Conservation (phyloP, 225 moss, liverwort and hornwort genomes). For the Pseudisothecium myosuroides region DNA sequence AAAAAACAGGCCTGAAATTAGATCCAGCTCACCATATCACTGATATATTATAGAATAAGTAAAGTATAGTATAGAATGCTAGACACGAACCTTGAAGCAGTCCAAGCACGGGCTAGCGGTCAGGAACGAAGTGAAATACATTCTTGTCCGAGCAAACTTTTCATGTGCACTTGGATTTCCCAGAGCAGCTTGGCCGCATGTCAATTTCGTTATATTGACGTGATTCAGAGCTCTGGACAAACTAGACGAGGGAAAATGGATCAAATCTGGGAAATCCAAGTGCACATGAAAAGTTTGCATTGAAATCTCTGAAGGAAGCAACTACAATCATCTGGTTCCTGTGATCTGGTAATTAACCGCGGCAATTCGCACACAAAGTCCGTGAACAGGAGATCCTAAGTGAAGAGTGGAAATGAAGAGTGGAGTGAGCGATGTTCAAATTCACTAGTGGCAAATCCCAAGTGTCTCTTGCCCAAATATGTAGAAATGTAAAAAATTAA, state of each 20-base stretch:
- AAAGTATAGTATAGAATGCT: neutral
- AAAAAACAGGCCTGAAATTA: neutral
- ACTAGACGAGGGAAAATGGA: neutral
- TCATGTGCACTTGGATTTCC: too few species aligned
- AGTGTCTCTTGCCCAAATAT: too few species aligned
- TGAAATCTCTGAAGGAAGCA: neutral
- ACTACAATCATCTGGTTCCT: neutral
- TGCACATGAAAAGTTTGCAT: neutral
- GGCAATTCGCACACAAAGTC: neutral
- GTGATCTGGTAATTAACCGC: neutral
- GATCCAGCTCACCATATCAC: neutral
- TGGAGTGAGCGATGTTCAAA: neutral
- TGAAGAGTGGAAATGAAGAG: neutral
- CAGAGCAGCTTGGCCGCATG: neutral
- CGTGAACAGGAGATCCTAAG: neutral
- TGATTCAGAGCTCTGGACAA: neutral
- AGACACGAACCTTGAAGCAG: neutral
- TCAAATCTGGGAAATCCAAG: neutral
- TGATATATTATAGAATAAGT: neutral
- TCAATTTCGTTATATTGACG: neutral
- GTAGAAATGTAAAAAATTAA: too few species aligned
- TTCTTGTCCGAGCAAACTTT: neutral
- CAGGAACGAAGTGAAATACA: neutral
- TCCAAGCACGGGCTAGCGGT: neutral
- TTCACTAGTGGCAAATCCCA: neutral